These are phyloP conservation scores for Rhododendron simsii DNA, from an alignment of 148 eudicot species.

Conservation along the genomic window DNA sequence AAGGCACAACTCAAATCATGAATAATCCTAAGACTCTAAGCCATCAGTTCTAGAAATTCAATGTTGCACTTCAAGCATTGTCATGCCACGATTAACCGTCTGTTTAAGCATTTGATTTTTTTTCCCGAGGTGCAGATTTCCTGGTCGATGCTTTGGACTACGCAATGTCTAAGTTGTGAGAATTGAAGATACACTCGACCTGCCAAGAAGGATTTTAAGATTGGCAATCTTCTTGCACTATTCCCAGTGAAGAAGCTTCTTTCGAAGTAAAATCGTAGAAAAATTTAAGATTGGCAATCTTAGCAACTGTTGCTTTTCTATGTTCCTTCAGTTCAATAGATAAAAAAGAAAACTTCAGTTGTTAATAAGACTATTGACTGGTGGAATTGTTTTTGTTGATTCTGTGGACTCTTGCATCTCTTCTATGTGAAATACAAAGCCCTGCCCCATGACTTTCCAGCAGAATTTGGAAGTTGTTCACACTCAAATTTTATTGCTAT, in stretches of 20 bases:
- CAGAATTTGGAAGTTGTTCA: background rate
- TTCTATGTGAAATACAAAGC: background rate
- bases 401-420: background rate
- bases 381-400: background rate
- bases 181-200: background rate
- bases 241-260: background rate
- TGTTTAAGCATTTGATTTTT: background rate
- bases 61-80: background rate
- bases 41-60: background rate
- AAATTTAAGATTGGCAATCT: background rate
- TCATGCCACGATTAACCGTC: background rate
- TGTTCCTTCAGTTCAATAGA: background rate
- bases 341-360: background rate
- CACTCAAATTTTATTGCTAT: background rate
- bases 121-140: slow-evolving; percentile 55
- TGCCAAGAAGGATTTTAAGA: background rate
- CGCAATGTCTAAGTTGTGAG: slow-evolving; percentile 67
- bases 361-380: background rate
- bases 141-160: slow-evolving; percentile 89
- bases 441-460: background rate
- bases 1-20: background rate
- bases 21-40: background rate
- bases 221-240: background rate
- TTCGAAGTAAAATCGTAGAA: background rate
- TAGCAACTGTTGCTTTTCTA: background rate